These are phyloP conservation scores for Musa itinerans DNA, from an alignment of 176 grass and related monocot species.

Conservation along the genomic window DNA sequence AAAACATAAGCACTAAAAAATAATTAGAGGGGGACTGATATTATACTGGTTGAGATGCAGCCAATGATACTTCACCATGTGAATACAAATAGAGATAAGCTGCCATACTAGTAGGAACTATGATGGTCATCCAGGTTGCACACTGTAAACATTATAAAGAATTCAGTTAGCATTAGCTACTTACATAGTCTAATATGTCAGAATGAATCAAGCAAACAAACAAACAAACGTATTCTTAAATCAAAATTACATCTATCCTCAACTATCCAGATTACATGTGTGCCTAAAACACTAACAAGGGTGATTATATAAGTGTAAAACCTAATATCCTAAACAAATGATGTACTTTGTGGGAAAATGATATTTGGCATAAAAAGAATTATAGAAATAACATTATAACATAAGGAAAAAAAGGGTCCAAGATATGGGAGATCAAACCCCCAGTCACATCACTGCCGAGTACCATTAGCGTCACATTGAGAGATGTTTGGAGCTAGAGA, in stretches of 20 bases:
- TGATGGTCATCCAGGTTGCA: slow-evolving; percentile 85
- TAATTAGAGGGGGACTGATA: slow-evolving; percentile 27
- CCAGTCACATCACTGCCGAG: not conserved
- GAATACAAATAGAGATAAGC: slow-evolving; percentile 94
- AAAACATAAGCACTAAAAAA: not conserved
- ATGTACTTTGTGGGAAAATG: not conserved
- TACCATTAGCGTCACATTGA: not conserved
- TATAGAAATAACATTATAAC: not conserved
- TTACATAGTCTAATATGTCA: not conserved
- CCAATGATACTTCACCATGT: slow-evolving; percentile 86
- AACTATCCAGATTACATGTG: too few species aligned
- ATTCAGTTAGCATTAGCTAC: slow-evolving; percentile 12
- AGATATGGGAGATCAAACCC: not conserved
- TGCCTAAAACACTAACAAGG: not conserved
- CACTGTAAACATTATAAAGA: slow-evolving; percentile 49
- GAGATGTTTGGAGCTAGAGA: not conserved
- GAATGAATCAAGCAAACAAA: not conserved
- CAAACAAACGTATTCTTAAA: not conserved
- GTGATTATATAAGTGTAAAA: not conserved
- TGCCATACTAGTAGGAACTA: slow-evolving; percentile 96
- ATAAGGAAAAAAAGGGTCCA: not conserved
- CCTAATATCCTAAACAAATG: not conserved
- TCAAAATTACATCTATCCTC: not conserved
- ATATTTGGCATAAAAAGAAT: too few species aligned
- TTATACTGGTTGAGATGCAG: slow-evolving; percentile 94